Percentiles rank a stretch among this genome's conserved stretches.
These are phyloP conservation scores for Circinella minor DNA, from an alignment of 371 early-diverging fungal species.

Conservation along the genomic window DNA sequence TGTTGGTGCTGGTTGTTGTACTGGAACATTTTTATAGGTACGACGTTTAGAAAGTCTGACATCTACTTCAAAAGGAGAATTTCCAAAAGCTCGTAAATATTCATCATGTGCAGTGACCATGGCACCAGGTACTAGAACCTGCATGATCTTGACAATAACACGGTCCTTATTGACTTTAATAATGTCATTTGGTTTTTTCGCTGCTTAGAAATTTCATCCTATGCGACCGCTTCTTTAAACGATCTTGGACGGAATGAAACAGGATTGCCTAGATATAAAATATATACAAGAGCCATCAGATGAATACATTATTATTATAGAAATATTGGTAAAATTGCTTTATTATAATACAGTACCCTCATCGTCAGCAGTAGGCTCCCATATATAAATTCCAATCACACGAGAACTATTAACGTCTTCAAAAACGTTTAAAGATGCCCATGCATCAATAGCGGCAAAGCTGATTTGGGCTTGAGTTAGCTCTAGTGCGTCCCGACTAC, in stretches of 20 bases:
- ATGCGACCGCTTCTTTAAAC: background rate
- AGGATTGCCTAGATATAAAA: background rate
- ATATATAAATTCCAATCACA: background rate
- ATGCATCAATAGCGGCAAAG: slow-evolving; percentile 1
- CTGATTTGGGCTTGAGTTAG: background rate
- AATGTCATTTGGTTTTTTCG: background rate
- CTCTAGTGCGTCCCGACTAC: background rate
- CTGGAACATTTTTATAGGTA: no score
- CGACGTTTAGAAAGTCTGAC: no score
- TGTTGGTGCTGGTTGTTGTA: no score
- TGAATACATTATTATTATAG: no score
- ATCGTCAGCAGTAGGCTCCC: background rate
- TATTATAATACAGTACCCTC: no score
- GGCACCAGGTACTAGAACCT: background rate
- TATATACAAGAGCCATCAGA: no score
- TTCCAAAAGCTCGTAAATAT: background rate
- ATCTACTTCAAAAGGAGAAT: no score
- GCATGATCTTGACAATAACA: background rate
- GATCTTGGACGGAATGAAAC: background rate
- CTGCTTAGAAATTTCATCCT: background rate
- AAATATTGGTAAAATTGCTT: no score
- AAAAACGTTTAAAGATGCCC: background rate
- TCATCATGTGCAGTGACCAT: background rate
- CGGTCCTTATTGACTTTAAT: background rate
- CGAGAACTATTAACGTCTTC: background rate